Evolutionary conservation across 805 yeast species (phyloP).

Genomic region (Candida argentea): DNA sequence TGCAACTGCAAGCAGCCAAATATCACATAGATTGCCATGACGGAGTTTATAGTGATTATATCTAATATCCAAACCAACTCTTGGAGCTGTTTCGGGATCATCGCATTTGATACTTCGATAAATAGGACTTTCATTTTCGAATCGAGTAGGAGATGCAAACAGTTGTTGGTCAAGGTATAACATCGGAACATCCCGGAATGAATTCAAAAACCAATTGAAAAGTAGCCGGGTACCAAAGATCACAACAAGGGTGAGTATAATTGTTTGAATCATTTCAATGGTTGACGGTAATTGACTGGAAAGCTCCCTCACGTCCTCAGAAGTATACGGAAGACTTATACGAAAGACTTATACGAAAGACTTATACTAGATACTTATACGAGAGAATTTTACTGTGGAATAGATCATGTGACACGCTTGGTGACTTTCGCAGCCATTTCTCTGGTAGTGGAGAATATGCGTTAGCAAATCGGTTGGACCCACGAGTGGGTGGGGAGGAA

Average conservation of each 20-base stretch:
- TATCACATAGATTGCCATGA: conserved; percentile 66
- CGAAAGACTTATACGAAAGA: too few relatives aligned
- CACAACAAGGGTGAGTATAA: conserved; percentile 11
- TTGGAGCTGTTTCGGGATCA: conserved; percentile 20
- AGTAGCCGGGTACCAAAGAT: conserved; percentile 10
- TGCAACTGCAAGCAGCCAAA: conserved; percentile 44
- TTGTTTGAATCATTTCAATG: too few relatives aligned
- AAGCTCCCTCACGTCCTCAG: too few relatives aligned
- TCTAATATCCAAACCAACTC: conserved; percentile 60
- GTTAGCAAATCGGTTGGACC: too few relatives aligned
- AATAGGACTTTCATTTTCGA: conserved; percentile 60
- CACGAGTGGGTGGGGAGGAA: too few relatives aligned
- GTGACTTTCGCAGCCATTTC: too few relatives aligned
- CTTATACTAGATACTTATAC: too few relatives aligned
- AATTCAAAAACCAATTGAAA: conserved; percentile 18
- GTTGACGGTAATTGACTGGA: too few relatives aligned
- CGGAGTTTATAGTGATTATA: conserved; percentile 52
- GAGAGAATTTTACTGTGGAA: too few relatives aligned
- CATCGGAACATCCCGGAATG: conserved; percentile 45
- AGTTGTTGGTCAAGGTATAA: conserved; percentile 57
- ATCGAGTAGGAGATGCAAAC: conserved; percentile 52
- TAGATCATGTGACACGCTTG: too few relatives aligned
- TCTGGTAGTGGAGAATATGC: too few relatives aligned
- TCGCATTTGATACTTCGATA: conserved; percentile 70
- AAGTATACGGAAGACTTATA: too few relatives aligned